Evolutionary conservation across 164 flowering plant genomes (phyloP), one percentile per base, ranked within the genome.

Genomic region (Vitis rotundifolia): DNA sequence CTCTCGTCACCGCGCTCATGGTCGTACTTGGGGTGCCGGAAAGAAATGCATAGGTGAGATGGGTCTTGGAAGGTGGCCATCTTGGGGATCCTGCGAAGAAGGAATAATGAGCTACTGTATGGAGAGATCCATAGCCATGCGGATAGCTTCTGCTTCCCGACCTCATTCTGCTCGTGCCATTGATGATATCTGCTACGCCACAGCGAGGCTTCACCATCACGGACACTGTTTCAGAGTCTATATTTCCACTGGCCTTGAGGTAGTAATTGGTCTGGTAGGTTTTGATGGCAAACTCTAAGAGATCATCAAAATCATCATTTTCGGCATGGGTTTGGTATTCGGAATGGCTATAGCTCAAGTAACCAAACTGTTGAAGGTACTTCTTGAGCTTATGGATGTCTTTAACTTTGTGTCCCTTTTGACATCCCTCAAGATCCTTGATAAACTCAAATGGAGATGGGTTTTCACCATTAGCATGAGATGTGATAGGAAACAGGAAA

Each of bases 171-270:
- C 26, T 75, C 0, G 68, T 67, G 8, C 78, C 73, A 26, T 72
- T 71, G 11, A 72, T n/a, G 19, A 74, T 59, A 60, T 80, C 82
- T 1, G 80, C 53, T 1, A 75, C 68, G 3, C 82, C 88, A 53
- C 88, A 84, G 31, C 88, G 73, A 2, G 85, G 82, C 59, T 1
- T 11, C 47, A 15, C 16, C 79, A 82, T 74, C 7, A 57, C 2
- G 12, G 57, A 29, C 7, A 78, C 63, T 0, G 85, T 84, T 15
- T 74, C 22, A 8, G 64, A 9, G 16, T 84, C 84, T 2, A 84
- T 50, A 14, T 16, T 54, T n/a, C 87, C 85, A 2, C 80, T 80
- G 63, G 12, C 64, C 1, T 74, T 71, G 11, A 84, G 74, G 7
- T 77, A 52, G 70, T 49, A 75, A 59, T 78, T 76, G 31, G 31